Evolutionary conservation across 768 basidiomycete species (phyloP), one percentile per base, ranked within the genome.

Genomic region (Exsudoporus frostii): DNA sequence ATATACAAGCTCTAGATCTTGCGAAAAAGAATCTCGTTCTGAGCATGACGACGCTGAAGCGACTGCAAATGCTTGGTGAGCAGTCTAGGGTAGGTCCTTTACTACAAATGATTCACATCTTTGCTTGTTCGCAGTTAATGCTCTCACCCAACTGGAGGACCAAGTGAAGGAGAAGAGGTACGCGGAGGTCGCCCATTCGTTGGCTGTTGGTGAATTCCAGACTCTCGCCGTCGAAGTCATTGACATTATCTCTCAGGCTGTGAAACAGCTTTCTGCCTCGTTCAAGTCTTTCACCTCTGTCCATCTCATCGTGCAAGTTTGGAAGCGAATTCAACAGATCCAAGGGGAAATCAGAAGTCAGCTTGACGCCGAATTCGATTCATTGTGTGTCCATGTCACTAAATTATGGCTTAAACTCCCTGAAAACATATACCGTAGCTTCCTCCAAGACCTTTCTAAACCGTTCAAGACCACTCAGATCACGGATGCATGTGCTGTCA

Each of bases 31-130:
- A 98, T 65, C 79, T 99, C 45, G 86, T 90, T 19, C 73, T 82
- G 24, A 91, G 90, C 62, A 94, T 98, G 83, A 95, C 90, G 7
- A 86, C 86, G 2, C 71, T 98, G 61, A 93, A 92, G 71, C 75
- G 93, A 51, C 75, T 98, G 64, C 92, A 93, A 66, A 97, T 97
- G 92, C 79, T 99, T 20, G 90, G 96, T 95, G 60, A 41, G 85
- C 72, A 34, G 25, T 39, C 36, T 45, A 38, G n/a, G 3, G 5
- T 20, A 51, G 20, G 5, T 27, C 41, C 25, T 41, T 14, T 43
- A 14, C 0, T 11, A 13, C 44, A 14, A 25, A 44, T 13, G 13
- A 40, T 37, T 49, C 32, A 53, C 45, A 5, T 32, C n/a, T 10
- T 44, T 51, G 27, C 39, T 39, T 44, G 20, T 30, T 50, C 49